These are phyloP conservation scores for Monilinia vaccinii-corymbosi DNA, from an alignment of 2,329 filamentous ascomycete species.

Conservation along the genomic window DNA sequence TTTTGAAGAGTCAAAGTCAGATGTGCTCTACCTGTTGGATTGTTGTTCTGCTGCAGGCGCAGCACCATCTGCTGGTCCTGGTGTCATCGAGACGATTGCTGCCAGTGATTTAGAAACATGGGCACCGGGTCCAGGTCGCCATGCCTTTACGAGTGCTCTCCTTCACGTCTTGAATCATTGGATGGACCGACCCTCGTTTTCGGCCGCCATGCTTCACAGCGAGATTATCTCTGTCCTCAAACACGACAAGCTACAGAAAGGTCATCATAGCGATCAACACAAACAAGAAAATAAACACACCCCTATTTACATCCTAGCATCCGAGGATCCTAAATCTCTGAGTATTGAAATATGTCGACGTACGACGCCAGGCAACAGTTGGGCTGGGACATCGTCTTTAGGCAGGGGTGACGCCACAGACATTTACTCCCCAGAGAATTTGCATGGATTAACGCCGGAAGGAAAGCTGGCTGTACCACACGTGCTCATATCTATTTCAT, in stretches of 20 bases:
- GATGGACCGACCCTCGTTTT: conserved; percentile 16
- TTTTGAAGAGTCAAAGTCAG: conserved; percentile 17
- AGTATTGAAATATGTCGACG: conserved; percentile 12
- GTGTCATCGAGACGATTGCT: conserved; percentile 18
- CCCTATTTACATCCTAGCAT: conserved; percentile 12
- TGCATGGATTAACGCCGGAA: conserved; percentile 3
- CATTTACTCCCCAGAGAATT: conserved; percentile 3
- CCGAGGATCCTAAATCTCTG: conserved; percentile 9
- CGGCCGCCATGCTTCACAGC: conserved; percentile 20
- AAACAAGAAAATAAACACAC: conserved; percentile 8
- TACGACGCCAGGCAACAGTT: conserved; percentile 6
- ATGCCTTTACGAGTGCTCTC: conserved; percentile 18
- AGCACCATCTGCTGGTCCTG: conserved; percentile 10
- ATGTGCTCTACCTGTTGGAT: conserved; percentile 17
- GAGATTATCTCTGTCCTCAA: conserved; percentile 16
- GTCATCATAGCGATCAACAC: background rate
- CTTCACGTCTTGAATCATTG: conserved; percentile 18
- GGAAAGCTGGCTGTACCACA: conserved; percentile 34
- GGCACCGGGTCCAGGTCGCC: conserved; percentile 12
- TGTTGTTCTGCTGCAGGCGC: conserved; percentile 18
- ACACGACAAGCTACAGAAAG: background rate
- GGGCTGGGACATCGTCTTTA: background rate
- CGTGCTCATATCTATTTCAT: conserved; percentile 50
- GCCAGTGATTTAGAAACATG: conserved; percentile 15
- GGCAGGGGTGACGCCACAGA: background rate